phyloP scores from a whole-genome alignment of 495 filamentous ascomycete species.

The Penicillium psychrofluorescens region DNA sequence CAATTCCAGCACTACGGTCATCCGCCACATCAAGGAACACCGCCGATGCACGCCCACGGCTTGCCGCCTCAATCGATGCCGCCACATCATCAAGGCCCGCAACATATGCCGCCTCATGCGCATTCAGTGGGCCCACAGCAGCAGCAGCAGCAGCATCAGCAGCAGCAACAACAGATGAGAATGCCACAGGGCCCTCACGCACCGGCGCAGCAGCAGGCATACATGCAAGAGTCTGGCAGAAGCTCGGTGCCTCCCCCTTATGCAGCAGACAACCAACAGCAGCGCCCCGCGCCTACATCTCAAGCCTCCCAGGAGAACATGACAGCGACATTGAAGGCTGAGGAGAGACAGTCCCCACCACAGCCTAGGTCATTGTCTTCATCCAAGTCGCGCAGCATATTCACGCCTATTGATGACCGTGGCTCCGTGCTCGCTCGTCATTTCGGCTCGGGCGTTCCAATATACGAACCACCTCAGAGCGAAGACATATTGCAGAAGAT shows the following conservation, averaged over 20 bases:
- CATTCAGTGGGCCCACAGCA: constrained; percentile 20
- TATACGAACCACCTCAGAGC: constrained; percentile 34
- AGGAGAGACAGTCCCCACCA: constrained; percentile 44
- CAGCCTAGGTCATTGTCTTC: constrained; percentile 59
- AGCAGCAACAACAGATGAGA: constrained; percentile 24
- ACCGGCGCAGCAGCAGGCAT: constrained; percentile 59
- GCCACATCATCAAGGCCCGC: constrained; percentile 23
- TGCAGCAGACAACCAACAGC: constrained; percentile 35
- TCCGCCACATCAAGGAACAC: constrained; percentile 26
- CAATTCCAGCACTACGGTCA: constrained; percentile 45
- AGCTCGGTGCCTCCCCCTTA: constrained; percentile 46
- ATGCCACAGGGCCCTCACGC: constrained; percentile 39
- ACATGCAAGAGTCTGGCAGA: constrained; percentile 58
- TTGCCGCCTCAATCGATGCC: constrained; percentile 27
- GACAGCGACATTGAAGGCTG: constrained; percentile 28
- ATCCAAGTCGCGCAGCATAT: constrained; percentile 84
- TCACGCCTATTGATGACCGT: constrained; percentile 92
- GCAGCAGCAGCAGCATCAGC: too few relatives aligned
- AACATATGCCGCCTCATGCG: constrained; percentile 37
- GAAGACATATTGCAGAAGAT: constrained; percentile 13
- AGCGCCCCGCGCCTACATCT: constrained; percentile 30
- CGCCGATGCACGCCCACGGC: constrained; percentile 21
- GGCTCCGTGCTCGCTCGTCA: constrained; percentile 83
- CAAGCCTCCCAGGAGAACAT: constrained; percentile 34
- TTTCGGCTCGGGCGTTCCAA: constrained; percentile 53